Percentiles rank a stretch among this genome's conserved stretches.
phyloP scores from a whole-genome alignment of 176 grass and related monocot genomes.

The Thalia dealbata region DNA sequence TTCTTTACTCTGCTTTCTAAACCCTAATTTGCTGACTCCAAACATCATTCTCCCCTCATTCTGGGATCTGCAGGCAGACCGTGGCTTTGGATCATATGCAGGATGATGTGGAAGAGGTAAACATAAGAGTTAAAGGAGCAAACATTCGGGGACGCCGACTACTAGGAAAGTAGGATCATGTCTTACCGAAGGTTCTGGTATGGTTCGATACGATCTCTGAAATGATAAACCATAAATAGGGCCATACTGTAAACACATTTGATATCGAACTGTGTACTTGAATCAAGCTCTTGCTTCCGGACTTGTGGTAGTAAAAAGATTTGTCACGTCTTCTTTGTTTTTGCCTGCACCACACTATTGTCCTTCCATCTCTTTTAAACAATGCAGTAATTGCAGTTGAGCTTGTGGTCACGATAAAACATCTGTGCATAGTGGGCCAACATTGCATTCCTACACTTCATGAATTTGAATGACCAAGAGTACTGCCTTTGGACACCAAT shows the following conservation, averaged over 20 bases:
- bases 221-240: neutral
- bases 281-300: neutral
- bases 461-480: too few relatives aligned
- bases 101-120: constrained; percentile 63
- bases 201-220: neutral
- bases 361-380: too few relatives aligned
- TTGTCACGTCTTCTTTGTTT: too few relatives aligned
- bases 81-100: constrained; percentile 57
- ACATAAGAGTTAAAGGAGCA: constrained; percentile 71
- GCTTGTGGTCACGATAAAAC: too few relatives aligned
- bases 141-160: constrained; percentile 53
- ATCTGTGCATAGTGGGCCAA: too few relatives aligned
- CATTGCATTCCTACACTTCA: too few relatives aligned
- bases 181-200: neutral
- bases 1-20: too few relatives aligned
- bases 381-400: too few relatives aligned
- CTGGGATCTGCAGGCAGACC: constrained; percentile 48
- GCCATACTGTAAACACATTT: neutral
- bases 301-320: neutral
- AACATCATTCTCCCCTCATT: neutral
- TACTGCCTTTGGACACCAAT: too few relatives aligned
- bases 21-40: neutral
- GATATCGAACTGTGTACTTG: neutral
- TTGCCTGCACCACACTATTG: too few relatives aligned
- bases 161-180: constrained; percentile 54